A percentile compares a stretch with the other conserved stretches of the same genome.
Conservation (phyloP, 441 rosid species). For the Arabidopsis lyrata region DNA sequence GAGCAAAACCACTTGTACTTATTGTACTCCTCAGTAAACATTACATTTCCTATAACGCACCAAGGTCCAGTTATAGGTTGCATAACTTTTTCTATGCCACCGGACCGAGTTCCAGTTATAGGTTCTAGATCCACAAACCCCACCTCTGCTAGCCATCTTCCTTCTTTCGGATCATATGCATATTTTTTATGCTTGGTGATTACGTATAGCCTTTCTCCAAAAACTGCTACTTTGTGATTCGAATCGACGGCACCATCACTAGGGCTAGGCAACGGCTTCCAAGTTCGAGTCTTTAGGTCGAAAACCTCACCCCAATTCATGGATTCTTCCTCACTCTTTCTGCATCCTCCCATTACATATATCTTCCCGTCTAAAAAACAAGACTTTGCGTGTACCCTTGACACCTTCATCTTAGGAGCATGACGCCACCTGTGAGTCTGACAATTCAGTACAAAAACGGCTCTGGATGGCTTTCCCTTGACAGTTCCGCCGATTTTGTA, state of each 20-base stretch:
- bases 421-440: slow-evolving; percentile 25
- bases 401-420: slow-evolving; percentile 11
- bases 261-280: slow-evolving; percentile 16
- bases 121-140: neutral
- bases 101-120: neutral
- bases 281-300: slow-evolving; percentile 13
- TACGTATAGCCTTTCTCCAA: neutral
- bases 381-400: neutral
- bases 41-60: slow-evolving; percentile 16
- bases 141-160: neutral
- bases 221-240: neutral
- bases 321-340: too few species aligned
- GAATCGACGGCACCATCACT: neutral
- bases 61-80: too few species aligned
- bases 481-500: neutral
- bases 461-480: neutral
- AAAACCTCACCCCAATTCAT: neutral
- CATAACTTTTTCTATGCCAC: too few species aligned
- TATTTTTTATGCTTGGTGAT: neutral
- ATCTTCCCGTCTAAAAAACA: neutral
- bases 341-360: slow-evolving; percentile 1
- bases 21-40: neutral
- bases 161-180: slow-evolving; percentile 5
- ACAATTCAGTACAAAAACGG: slow-evolving; percentile 31
- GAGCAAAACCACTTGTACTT: neutral